phyloP scores from a whole-genome alignment of 169 alveolate genomes.

The Plasmodium falciparum region DNA sequence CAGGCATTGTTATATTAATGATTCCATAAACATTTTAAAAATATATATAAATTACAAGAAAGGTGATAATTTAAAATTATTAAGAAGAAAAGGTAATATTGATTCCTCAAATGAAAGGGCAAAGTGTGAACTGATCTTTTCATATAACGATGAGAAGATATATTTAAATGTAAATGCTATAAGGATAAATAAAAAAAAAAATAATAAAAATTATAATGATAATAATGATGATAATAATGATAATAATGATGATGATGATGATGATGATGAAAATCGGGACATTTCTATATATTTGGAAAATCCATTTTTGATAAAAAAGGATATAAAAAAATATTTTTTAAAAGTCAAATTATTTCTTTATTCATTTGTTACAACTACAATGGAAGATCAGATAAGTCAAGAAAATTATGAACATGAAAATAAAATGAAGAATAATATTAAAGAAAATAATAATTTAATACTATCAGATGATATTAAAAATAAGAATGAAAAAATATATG shows the following conservation, averaged over 20 bases:
- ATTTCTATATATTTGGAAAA: conserved; percentile 60
- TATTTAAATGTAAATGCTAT: conserved; percentile 34
- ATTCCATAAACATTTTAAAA: conserved; percentile 38
- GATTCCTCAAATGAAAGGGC: conserved; percentile 66
- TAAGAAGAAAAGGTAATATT: conserved; percentile 57
- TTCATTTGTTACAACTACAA: conserved; percentile 15
- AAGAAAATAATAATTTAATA: neutral
- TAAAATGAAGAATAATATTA: neutral
- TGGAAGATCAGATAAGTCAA: neutral
- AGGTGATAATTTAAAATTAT: conserved; percentile 18
- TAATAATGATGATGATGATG: neutral
- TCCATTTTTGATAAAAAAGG: conserved; percentile 64
- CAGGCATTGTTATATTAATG: conserved; percentile 42
- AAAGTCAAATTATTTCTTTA: conserved; percentile 25
- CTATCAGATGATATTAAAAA: neutral
- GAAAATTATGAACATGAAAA: neutral
- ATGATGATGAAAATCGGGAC: conserved; percentile 45
- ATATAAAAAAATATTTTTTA: conserved; percentile 28
- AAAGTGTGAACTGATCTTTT: conserved; percentile 41
- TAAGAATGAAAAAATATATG: conserved; percentile 16
- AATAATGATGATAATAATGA: neutral
- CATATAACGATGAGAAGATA: conserved; percentile 31
- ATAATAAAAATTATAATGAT: neutral
- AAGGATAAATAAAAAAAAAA: conserved; percentile 18
- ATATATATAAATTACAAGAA: conserved; percentile 31